Conservation (phyloP, 2,329 filamentous ascomycete genomes). For the Claviceps citrina region DNA sequence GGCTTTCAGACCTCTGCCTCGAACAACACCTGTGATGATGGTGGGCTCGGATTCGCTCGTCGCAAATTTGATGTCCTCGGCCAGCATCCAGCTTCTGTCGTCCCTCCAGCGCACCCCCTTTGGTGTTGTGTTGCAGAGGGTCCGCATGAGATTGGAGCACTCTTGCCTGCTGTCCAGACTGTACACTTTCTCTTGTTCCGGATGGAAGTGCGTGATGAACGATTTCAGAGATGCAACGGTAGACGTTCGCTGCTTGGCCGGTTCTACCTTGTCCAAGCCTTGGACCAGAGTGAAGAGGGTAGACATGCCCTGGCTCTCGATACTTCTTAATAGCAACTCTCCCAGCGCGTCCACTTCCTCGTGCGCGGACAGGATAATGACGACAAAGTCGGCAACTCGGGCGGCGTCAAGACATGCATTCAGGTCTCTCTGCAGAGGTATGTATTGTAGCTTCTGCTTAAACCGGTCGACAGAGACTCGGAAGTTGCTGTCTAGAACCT, state of each 20-base stretch:
- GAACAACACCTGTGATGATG: conserved; percentile 67
- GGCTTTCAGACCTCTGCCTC: conserved; percentile 75
- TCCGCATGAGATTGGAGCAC: conserved; percentile 77
- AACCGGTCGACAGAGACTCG: conserved; percentile 72
- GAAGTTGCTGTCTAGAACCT: conserved; percentile 42
- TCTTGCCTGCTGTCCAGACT: conserved; percentile 81
- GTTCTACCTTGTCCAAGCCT: conserved; percentile 61
- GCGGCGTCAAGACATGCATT: conserved; percentile 71
- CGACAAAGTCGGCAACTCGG: conserved; percentile 76
- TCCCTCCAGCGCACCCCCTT: conserved; percentile 95
- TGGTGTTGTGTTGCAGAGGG: conserved; percentile 77
- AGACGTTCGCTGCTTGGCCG: conserved; percentile 61
- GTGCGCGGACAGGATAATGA: conserved; percentile 69
- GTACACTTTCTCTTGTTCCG: conserved; percentile 78
- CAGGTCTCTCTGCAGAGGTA: conserved; percentile 59
- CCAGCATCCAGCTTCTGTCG: conserved; percentile 86
- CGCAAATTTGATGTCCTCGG: conserved; percentile 66
- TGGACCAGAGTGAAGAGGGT: conserved; percentile 80
- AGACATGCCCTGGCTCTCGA: conserved; percentile 88
- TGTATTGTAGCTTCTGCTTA: conserved; percentile 84
- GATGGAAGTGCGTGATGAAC: conserved; percentile 89
- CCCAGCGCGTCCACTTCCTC: conserved; percentile 74
- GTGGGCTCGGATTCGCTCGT: conserved; percentile 45
- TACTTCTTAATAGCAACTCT: conserved; percentile 68
- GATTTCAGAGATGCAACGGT: conserved; percentile 74